A percentile compares a stretch with the other conserved stretches of the same genome.
phyloP scores from a whole-genome alignment of 75 land plant genomes.

The Ceratopteris richardii region DNA sequence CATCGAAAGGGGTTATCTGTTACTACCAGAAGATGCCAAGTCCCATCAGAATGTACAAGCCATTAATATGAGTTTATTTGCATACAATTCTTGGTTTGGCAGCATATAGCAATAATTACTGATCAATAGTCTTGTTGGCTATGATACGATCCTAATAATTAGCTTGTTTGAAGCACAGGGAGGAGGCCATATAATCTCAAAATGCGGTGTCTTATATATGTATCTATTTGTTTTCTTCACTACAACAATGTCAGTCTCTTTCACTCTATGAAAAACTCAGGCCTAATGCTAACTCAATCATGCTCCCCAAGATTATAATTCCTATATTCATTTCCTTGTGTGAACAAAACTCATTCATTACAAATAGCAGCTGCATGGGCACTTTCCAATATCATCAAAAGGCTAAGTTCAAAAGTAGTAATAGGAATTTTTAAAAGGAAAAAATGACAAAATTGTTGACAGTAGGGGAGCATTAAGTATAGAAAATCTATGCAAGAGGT shows the following conservation, averaged over 20 bases:
- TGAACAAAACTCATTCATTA: too few relatives aligned
- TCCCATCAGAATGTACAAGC: conserved; percentile 62
- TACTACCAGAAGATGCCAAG: conserved; percentile 83
- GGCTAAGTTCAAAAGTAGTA: too few relatives aligned
- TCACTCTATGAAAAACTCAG: conserved; percentile 93
- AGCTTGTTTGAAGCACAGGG: conserved; percentile 72
- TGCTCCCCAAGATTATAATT: too few relatives aligned
- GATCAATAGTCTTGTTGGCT: conserved; percentile 86
- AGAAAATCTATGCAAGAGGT: too few relatives aligned
- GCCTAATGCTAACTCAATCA: too few relatives aligned
- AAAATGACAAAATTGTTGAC: too few relatives aligned
- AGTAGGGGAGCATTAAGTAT: too few relatives aligned
- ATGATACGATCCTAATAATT: conserved; percentile 94
- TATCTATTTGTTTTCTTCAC: conserved; percentile 99
- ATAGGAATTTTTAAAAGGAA: too few relatives aligned
- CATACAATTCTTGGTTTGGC: conserved; percentile 84
- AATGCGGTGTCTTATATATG: conserved; percentile 94
- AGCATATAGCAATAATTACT: conserved; percentile 93
- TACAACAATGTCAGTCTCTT: conserved; percentile 99
- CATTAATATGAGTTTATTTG: conserved; percentile 75
- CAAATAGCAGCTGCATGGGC: too few relatives aligned
- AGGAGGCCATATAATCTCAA: conserved; percentile 83
- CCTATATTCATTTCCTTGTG: too few relatives aligned
- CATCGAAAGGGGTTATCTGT: conserved; percentile 92
- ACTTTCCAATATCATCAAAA: too few relatives aligned